Evolutionary conservation across 1,284 basidiomycete genomes (phyloP), one percentile per base, ranked within the genome.

Genomic region (Cryptococcus floricola): DNA sequence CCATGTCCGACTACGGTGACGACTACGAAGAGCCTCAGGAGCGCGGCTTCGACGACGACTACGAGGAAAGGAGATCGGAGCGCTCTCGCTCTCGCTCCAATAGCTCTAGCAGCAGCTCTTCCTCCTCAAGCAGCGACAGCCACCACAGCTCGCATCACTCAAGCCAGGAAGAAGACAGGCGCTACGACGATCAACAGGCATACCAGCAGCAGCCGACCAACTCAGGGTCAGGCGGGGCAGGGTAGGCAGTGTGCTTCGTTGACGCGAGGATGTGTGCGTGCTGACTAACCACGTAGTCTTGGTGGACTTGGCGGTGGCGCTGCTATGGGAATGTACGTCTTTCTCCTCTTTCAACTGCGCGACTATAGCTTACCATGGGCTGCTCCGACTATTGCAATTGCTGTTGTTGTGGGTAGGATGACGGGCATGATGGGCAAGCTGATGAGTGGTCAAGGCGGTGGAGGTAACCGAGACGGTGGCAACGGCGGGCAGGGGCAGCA

Each of bases 1-100:
- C 49, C 14, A 59, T 59, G 57, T 59, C 57, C n/a, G 52, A 45
- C 37, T 50, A 57, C 53, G 50, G 50, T 14, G 57, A 52, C 31
- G 45, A 52, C 14, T 53, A 57, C 44, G 34, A 47, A 18, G 37
- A 53, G 34, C 18, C 43, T 2, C 8, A 44, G 27, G 39, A 42
- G 50, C 39, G 50, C 12, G 41, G 43, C 25, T 31, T 41, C 28
- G 31, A 39, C 47, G 14, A 37, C 31, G 45, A 46, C 12, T 37
- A 42, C 39, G 50, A 43, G 38, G 19, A 41, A 16, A 23, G 31
- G 12, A 45, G 45, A 38, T 5, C 52, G 39, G 28, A 57, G 9
- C 25, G 37, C 14, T n/a, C 49, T 16, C n/a, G 34, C 12, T 31
- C 27, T 45, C 47, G 23, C 8, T 25, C 34, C 19, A 27, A 48